phyloP scores from a whole-genome alignment of 371 early-diverging fungal genomes.

The Entomophthora muscae region DNA sequence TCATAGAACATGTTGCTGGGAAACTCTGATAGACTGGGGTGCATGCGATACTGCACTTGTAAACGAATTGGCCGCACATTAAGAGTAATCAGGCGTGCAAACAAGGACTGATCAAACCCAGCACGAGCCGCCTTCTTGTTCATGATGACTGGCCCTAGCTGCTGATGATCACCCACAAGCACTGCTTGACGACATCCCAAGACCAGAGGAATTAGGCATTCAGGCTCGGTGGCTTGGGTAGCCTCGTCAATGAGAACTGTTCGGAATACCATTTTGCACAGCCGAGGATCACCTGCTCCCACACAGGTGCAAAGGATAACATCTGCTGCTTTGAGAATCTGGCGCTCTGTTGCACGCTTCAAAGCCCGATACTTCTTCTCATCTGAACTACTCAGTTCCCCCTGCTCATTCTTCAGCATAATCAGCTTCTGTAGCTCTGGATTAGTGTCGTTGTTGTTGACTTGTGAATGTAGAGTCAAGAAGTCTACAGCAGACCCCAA shows the following conservation, averaged over 20 bases:
- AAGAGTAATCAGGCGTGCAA: slow-evolving; percentile 88
- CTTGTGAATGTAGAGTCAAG: slow-evolving; percentile 88
- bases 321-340: slow-evolving; percentile 83
- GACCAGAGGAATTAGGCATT: slow-evolving; percentile 93
- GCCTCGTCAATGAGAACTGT: slow-evolving; percentile 96
- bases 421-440: slow-evolving; percentile 83
- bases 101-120: slow-evolving; percentile 88
- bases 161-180: slow-evolving; percentile 98
- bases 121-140: slow-evolving; percentile 91
- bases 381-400: slow-evolving; percentile 74
- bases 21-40: slow-evolving; percentile 92
- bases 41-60: slow-evolving; percentile 98
- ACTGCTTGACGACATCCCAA: slow-evolving; percentile 89
- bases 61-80: slow-evolving; percentile 87
- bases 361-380: slow-evolving; percentile 67
- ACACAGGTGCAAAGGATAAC: slow-evolving; percentile 96
- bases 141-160: slow-evolving; percentile 95
- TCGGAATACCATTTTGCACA: slow-evolving; percentile 71
- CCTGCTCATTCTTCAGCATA: slow-evolving; percentile 66
- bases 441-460: slow-evolving; percentile 78
- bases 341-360: slow-evolving; percentile 66
- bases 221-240: slow-evolving; percentile 95
- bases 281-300: slow-evolving; percentile 93
- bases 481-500: slow-evolving; percentile 81
- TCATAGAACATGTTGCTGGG: slow-evolving; percentile 98